These are phyloP conservation scores for Purpureocillium takamizusanense DNA, from an alignment of 2,329 filamentous ascomycete species.

Conservation along the genomic window DNA sequence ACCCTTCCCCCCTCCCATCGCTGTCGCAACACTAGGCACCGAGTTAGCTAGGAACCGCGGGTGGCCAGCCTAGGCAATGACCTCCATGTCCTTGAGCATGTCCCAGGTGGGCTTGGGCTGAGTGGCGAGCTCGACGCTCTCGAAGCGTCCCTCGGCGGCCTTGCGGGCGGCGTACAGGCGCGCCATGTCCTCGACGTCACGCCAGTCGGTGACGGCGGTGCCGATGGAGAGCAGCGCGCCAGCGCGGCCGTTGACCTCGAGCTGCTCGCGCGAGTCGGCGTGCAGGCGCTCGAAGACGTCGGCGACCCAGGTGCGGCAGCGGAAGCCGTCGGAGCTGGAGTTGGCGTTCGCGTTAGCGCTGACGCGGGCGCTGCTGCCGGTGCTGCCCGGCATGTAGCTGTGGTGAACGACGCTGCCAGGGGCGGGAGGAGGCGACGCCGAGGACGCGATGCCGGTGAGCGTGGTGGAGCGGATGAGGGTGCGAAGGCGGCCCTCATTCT, in stretches of 20 bases:
- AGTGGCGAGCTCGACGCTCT: conserved; percentile 1
- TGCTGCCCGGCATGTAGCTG: too few relatives aligned
- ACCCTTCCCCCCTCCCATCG: too few relatives aligned
- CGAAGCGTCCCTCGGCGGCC: conserved; percentile 12
- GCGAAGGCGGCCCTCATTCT: conserved; percentile 20
- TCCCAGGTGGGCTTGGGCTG: conserved; percentile 21
- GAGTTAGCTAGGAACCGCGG: too few relatives aligned
- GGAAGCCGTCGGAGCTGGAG: conserved; percentile 24
- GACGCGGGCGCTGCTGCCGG: too few relatives aligned
- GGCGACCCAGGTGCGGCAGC: conserved; percentile 29
- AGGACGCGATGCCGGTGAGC: conserved; percentile 7
- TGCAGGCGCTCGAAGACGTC: conserved; percentile 22
- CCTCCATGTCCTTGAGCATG: conserved; percentile 16
- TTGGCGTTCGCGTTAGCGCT: too few relatives aligned
- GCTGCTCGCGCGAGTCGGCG: conserved; percentile 17
- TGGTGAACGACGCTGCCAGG: too few relatives aligned
- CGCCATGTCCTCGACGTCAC: conserved; percentile 21
- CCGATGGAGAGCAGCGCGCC: conserved; percentile 18
- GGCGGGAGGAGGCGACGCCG: too few relatives aligned
- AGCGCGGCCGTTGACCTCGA: too few relatives aligned
- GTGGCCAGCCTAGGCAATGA: too few relatives aligned
- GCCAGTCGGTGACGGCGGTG: conserved; percentile 26
- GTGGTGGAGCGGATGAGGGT: conserved; percentile 20
- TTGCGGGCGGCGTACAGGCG: conserved; percentile 26
- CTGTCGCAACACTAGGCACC: too few relatives aligned